Conservation (phyloP, 2,329 filamentous ascomycete genomes). For the Fusarium sp. region DNA sequence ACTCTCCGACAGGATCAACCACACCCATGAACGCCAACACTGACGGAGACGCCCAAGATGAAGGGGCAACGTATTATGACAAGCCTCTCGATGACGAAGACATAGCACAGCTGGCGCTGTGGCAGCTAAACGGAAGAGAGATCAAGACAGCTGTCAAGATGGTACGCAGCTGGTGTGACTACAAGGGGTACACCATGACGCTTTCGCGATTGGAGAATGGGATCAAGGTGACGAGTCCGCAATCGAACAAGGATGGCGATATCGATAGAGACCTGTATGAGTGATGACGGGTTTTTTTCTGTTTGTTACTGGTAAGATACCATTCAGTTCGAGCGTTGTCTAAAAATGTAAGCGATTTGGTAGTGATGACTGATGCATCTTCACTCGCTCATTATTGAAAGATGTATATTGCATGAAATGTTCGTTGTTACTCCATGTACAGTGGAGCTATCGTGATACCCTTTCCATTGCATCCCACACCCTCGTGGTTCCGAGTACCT, state of each 20-base stretch:
- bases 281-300: background rate
- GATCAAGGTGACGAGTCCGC: slow-evolving; percentile 57
- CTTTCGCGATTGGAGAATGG: slow-evolving; percentile 55
- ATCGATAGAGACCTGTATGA: slow-evolving; percentile 45
- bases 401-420: background rate
- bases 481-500: background rate
- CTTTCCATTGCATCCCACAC: slow-evolving; percentile 2
- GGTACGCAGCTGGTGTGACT: slow-evolving; percentile 55
- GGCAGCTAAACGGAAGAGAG: slow-evolving; percentile 56
- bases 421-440: slow-evolving; percentile 3
- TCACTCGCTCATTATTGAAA: background rate
- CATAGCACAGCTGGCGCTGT: slow-evolving; percentile 51
- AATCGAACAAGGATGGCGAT: slow-evolving; percentile 49
- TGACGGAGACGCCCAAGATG: background rate
- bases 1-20: slow-evolving; percentile 9
- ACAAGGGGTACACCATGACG: slow-evolving; percentile 55
- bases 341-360: background rate
- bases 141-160: slow-evolving; percentile 60
- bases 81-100: slow-evolving; percentile 48
- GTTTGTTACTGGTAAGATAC: slow-evolving; percentile 4
- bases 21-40: slow-evolving; percentile 6
- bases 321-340: background rate
- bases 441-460: background rate
- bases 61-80: background rate
- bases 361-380: background rate